phyloP scores from a whole-genome alignment of 345 rosid species.

The Lepidium didymum region DNA sequence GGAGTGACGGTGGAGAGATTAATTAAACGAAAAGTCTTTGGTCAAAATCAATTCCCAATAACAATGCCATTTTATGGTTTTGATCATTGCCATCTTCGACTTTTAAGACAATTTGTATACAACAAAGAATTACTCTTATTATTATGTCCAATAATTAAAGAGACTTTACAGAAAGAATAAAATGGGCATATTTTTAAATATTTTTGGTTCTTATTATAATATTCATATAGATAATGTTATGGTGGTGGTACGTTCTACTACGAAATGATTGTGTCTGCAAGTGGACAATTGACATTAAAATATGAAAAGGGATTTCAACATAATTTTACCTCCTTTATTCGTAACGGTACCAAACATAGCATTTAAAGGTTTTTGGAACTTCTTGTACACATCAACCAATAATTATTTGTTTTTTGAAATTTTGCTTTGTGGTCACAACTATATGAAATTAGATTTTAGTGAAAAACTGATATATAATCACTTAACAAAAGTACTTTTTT shows the following conservation, averaged over 20 bases:
- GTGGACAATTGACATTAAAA: conserved; percentile 38
- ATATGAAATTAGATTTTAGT: no score
- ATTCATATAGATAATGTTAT: conserved; percentile 15
- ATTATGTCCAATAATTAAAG: conserved; percentile 14
- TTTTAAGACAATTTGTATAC: conserved; percentile 10
- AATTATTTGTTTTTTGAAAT: background rate
- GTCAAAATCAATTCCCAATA: conserved; percentile 24
- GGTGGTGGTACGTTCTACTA: conserved; percentile 36
- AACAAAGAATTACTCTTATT: conserved; percentile 4
- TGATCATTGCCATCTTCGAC: conserved; percentile 27
- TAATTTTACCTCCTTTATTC: background rate
- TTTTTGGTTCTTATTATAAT: conserved; percentile 5
- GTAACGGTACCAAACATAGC: conserved; percentile 25
- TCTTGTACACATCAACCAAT: background rate
- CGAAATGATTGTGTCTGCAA: conserved; percentile 72
- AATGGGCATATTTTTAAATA: background rate
- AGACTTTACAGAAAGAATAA: background rate
- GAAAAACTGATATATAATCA: no score
- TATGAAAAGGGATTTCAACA: conserved; percentile 19
- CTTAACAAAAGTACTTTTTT: no score
- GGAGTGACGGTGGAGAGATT: no score
- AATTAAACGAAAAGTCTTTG: conserved; percentile 20
- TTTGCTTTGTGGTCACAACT: background rate
- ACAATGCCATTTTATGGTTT: conserved; percentile 17
- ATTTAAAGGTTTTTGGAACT: conserved; percentile 10